phyloP scores from a whole-genome alignment of 371 early-diverging fungal genomes.

The Mortierella sp. region DNA sequence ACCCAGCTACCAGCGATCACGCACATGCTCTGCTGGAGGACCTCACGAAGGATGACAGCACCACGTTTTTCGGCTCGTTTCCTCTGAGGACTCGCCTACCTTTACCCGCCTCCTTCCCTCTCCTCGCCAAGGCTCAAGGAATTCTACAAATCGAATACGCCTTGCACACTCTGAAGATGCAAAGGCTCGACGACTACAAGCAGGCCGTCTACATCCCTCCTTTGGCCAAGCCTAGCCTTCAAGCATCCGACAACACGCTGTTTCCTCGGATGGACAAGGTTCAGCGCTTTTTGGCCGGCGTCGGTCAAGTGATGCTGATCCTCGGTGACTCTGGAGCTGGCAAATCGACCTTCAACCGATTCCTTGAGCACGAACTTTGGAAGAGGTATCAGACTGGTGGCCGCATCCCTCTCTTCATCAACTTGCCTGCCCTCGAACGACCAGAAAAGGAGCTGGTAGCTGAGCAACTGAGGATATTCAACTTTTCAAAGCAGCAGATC shows the following conservation, averaged over 20 bases:
- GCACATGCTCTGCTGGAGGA: too few species aligned
- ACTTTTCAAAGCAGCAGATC: background rate
- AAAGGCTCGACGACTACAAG: background rate
- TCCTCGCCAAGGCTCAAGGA: background rate
- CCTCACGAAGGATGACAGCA: too few species aligned
- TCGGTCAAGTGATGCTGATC: background rate
- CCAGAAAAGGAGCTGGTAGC: background rate
- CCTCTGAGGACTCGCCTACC: background rate
- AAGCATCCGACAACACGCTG: background rate
- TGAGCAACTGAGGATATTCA: background rate
- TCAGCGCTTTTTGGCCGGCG: background rate
- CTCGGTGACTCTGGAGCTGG: conserved; percentile 12
- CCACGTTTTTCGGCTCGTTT: too few species aligned
- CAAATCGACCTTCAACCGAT: conserved; percentile 15
- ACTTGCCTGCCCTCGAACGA: background rate
- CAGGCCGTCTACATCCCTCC: background rate
- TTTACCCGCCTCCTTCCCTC: background rate
- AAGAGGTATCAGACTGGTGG: background rate
- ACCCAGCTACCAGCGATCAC: too few species aligned
- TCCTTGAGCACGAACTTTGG: conserved; percentile 1
- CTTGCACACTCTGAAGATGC: background rate
- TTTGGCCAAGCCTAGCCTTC: background rate
- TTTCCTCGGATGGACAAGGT: background rate
- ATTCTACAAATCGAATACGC: background rate
- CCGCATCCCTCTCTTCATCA: background rate